Base-by-base conservation (phyloP, 2,329 filamentous ascomycete species). In the Verticillium nonalfalfae region DNA sequence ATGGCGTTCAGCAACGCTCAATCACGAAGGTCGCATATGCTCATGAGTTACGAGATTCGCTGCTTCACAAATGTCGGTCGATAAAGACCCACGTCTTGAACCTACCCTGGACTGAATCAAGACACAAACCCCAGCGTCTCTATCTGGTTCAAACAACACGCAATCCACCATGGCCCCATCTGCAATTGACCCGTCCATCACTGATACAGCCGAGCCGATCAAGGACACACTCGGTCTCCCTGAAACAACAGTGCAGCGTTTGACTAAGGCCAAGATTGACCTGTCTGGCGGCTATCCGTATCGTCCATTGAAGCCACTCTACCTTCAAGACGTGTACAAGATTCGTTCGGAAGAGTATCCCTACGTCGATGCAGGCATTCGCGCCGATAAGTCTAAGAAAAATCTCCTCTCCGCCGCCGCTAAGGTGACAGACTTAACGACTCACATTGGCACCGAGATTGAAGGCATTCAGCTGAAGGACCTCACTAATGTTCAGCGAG, bases 221-320 rank as follows among this genome's bases (percentile, higher is more conserved):
- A 91, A 90, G 68, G 87, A 90, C 69, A 86, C 75, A 0, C 77
- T 92, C 1, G 80, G 78, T 1, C 76, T 91, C 7, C 89, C 89
- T 2, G 78, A 78, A 10, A 67, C 82, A 1, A 76, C 88, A 1
- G 78, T 80, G 1, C 75, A 79, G 57, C 81, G 89, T 4, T 78
- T 91, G 0, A 83, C 85, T 66, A 90, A 89, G 64, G 87, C 86
- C 0, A 88, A 86, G 1, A 81, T 91, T 59, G 87, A 92, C 69
- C 77, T 91, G 2, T 88, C 86, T 1, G 75, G 84, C 1, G 89
- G 89, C 0, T 91, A 91, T 65, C 89, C 89, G 0, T 90, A 91
- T 67, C 83, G 88, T 0, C 88, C 88, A 1, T 81, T 85, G 0
- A 80, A 81, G 57, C 89, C 89, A 0, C 75, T 91, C 1, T 91